phyloP scores from a whole-genome alignment of 2,329 filamentous ascomycete species.

The Pseudopithomyces chartarum region DNA sequence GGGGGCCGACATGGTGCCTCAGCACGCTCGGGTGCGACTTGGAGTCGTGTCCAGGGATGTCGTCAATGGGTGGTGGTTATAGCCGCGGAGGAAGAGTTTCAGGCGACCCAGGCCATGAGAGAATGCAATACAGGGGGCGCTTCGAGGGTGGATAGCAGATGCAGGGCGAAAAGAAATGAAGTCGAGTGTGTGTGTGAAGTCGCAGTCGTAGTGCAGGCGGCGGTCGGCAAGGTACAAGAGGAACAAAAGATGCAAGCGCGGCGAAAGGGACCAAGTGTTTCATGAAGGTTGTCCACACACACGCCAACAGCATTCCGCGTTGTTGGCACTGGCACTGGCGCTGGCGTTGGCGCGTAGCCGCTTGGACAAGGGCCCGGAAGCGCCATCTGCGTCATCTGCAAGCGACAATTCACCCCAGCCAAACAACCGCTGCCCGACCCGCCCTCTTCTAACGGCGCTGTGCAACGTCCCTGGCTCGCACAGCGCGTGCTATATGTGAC shows the following conservation, averaged over 20 bases:
- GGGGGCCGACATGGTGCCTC: constrained; percentile 3
- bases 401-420: constrained; percentile 1
- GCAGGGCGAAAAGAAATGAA: background rate
- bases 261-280: background rate
- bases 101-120: constrained; percentile 1
- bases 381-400: constrained; percentile 2
- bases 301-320: background rate
- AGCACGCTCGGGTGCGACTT: constrained; percentile 2
- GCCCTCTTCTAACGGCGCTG: background rate
- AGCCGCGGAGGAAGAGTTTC: background rate
- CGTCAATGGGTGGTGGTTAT: background rate
- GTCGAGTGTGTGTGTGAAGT: background rate
- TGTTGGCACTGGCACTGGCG: background rate
- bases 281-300: background rate
- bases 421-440: background rate
- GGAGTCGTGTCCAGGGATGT: background rate
- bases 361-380: background rate
- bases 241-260: background rate
- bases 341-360: background rate
- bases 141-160: background rate
- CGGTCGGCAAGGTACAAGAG: background rate
- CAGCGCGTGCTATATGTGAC: background rate
- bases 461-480: background rate
- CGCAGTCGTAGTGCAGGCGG: background rate
- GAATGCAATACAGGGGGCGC: background rate